These are phyloP conservation scores for Inonotus hispidus DNA, from an alignment of 1,284 basidiomycete genomes.

Conservation along the genomic window DNA sequence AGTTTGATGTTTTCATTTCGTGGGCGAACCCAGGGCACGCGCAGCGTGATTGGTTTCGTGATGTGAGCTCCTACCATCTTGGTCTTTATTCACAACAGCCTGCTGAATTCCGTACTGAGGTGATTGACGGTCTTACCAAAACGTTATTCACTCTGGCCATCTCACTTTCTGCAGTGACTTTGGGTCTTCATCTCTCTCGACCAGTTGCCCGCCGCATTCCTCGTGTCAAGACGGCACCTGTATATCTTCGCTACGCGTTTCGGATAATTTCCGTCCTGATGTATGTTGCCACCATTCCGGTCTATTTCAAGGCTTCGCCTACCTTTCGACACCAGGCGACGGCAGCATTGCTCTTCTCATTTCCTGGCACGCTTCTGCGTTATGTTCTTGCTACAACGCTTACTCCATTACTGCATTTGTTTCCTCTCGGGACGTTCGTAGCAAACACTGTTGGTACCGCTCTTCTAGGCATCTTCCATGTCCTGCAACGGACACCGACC, in stretches of 20 bases:
- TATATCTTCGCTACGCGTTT: constrained; percentile 39
- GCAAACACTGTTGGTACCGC: constrained; percentile 84
- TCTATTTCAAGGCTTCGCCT: constrained; percentile 73
- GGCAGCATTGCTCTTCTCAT: constrained; percentile 86
- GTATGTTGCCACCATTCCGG: constrained; percentile 65
- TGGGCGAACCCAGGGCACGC: constrained; percentile 70
- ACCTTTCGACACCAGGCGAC: constrained; percentile 75
- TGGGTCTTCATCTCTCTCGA: constrained; percentile 52
- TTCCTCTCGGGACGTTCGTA: constrained; percentile 85
- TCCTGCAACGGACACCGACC: constrained; percentile 53
- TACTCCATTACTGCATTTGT: constrained; percentile 56
- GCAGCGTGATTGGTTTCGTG: constrained; percentile 64
- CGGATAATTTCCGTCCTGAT: constrained; percentile 45
- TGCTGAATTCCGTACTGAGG: constrained; percentile 38
- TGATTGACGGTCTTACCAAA: constrained; percentile 81
- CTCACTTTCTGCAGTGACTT: constrained; percentile 57
- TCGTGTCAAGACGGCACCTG: constrained; percentile 35
- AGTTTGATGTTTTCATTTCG: constrained; percentile 80
- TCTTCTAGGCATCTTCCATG: constrained; percentile 66
- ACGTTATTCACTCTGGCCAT: constrained; percentile 75
- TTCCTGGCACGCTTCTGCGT: constrained; percentile 83
- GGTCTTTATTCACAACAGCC: not conserved
- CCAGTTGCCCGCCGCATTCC: constrained; percentile 38
- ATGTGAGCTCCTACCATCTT: constrained; percentile 49
- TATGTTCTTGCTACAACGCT: constrained; percentile 73